Evolutionary conservation across 2,329 filamentous ascomycete species (phyloP).

Genomic region (Coniella vitis): DNA sequence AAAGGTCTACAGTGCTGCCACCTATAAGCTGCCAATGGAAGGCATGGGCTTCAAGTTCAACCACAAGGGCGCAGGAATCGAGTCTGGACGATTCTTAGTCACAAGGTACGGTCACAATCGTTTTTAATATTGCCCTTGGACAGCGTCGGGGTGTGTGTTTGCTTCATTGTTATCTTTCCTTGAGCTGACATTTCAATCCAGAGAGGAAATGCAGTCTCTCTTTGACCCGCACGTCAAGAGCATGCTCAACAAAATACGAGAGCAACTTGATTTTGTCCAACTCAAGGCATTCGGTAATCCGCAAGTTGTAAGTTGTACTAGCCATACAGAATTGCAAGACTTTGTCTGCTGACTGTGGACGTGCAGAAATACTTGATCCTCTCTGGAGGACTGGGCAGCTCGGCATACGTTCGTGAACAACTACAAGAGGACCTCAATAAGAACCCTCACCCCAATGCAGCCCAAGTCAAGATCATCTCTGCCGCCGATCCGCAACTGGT

Average conservation of each 20-base stretch:
- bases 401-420: constrained; percentile 37
- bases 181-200: constrained; percentile 17
- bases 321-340: not conserved
- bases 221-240: constrained; percentile 36
- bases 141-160: too few species aligned
- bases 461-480: constrained; percentile 31
- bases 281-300: constrained; percentile 22
- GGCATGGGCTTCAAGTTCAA: constrained; percentile 34
- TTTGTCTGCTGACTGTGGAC: constrained; percentile 1
- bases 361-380: constrained; percentile 35
- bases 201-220: constrained; percentile 35
- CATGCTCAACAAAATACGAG: constrained; percentile 31
- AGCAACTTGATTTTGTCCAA: constrained; percentile 34
- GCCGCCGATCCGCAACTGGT: constrained; percentile 47
- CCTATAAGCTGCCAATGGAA: constrained; percentile 37
- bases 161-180: not conserved
- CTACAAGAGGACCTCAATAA: constrained; percentile 31
- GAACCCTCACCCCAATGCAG: constrained; percentile 29
- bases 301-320: constrained; percentile 27
- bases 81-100: constrained; percentile 34
- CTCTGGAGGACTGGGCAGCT: constrained; percentile 39
- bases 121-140: too few species aligned
- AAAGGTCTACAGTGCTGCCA: constrained; percentile 31
- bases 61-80: constrained; percentile 31
- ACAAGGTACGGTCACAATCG: constrained; percentile 25